phyloP scores from a whole-genome alignment of 495 filamentous ascomycete species.

The Darksidea phi region DNA sequence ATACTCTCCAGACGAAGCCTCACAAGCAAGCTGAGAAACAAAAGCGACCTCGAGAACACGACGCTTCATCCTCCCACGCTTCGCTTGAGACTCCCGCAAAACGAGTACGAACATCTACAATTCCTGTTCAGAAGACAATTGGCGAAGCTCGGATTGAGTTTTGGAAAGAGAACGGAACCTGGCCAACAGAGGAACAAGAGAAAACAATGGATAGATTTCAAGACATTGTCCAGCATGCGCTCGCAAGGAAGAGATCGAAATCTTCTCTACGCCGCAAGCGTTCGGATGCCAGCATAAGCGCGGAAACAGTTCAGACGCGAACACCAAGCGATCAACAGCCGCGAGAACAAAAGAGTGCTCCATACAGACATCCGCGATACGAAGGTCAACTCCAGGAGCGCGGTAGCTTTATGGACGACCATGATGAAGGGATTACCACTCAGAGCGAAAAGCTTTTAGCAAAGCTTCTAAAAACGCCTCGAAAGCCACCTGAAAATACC shows the following conservation, averaged over 20 bases:
- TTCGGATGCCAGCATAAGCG: constrained; percentile 20
- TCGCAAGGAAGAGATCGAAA: constrained; percentile 8
- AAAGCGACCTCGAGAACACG: constrained; percentile 8
- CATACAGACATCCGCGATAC: constrained; percentile 38
- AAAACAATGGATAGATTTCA: constrained; percentile 7
- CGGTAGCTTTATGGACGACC: constrained; percentile 9
- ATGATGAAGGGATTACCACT: not conserved
- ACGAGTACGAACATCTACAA: constrained; percentile 4
- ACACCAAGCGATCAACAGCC: constrained; percentile 46
- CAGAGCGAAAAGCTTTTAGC: not conserved
- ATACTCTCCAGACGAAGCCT: too few relatives aligned
- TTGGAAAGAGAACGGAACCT: constrained; percentile 5
- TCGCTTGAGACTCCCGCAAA: not conserved
- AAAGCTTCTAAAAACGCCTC: not conserved
- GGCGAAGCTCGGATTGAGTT: constrained; percentile 7
- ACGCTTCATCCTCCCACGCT: not conserved
- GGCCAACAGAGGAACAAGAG: constrained; percentile 15
- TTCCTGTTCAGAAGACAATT: constrained; percentile 12
- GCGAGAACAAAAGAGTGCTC: constrained; percentile 43
- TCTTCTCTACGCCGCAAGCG: constrained; percentile 20
- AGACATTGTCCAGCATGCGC: constrained; percentile 6
- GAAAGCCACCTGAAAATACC: not conserved
- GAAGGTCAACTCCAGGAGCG: not conserved
- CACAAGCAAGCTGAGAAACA: not conserved
- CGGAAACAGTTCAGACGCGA: constrained; percentile 32